Percentiles rank a stretch among this genome's conserved stretches.
phyloP scores from a whole-genome alignment of 805 yeast genomes.

The Myxozyma melibiosi region DNA sequence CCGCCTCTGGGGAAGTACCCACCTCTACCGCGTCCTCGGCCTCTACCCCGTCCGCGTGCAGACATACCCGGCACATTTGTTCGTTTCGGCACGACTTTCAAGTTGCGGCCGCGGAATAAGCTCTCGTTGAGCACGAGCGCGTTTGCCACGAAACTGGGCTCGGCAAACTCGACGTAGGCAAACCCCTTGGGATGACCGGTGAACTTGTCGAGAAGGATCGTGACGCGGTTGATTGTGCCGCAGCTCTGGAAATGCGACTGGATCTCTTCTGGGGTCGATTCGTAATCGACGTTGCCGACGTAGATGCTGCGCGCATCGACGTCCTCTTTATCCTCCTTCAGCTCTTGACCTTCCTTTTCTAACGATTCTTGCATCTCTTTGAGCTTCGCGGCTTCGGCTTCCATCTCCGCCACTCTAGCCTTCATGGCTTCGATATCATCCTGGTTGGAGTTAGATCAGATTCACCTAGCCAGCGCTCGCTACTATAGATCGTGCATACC shows the following conservation, averaged over 20 bases:
- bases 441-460: background rate
- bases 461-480: background rate
- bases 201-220: constrained; percentile 68
- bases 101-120: constrained; percentile 64
- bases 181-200: constrained; percentile 82
- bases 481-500: constrained; percentile 1
- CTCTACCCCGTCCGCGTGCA: constrained; percentile 55
- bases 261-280: constrained; percentile 74
- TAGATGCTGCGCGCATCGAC: constrained; percentile 76
- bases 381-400: constrained; percentile 63
- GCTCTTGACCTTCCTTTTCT: constrained; percentile 47
- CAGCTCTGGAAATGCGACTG: constrained; percentile 70
- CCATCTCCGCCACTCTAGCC: constrained; percentile 56
- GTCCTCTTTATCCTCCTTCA: constrained; percentile 57
- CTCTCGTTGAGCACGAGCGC: constrained; percentile 71
- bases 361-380: constrained; percentile 59
- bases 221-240: constrained; percentile 78
- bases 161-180: constrained; percentile 84
- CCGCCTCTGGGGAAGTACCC: constrained; percentile 33
- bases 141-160: constrained; percentile 59
- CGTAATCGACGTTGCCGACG: constrained; percentile 85
- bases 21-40: constrained; percentile 49
- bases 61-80: constrained; percentile 77
- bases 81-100: constrained; percentile 76
- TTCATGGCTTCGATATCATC: constrained; percentile 42